phyloP scores from a whole-genome alignment of 768 basidiomycete genomes.

The Dendrothele bispora region DNA sequence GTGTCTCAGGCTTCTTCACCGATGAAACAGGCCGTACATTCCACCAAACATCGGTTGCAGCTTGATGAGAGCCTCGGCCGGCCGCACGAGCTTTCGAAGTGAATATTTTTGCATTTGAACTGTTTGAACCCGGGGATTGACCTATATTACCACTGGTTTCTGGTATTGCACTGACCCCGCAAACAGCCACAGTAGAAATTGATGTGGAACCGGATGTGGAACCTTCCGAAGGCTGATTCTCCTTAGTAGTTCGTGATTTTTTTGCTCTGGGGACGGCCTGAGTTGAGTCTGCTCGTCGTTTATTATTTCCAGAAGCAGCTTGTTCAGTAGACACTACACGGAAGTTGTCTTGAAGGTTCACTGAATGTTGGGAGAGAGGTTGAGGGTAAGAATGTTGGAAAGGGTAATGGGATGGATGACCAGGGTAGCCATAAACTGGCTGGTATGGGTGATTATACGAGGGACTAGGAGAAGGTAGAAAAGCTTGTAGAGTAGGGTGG shows the following conservation, averaged over 20 bases:
- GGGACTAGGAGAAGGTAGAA: background rate
- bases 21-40: constrained; percentile 11
- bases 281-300: background rate
- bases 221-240: background rate
- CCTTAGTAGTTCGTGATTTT: background rate
- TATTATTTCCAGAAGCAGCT: background rate
- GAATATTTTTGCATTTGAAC: background rate
- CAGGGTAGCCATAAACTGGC: background rate
- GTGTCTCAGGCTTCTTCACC: constrained; percentile 2
- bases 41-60: constrained; percentile 21
- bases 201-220: background rate
- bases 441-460: background rate
- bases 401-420: background rate
- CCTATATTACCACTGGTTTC: background rate
- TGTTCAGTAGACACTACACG: background rate
- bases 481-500: background rate
- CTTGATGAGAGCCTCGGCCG: background rate
- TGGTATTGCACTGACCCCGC: background rate
- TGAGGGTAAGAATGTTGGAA: background rate
- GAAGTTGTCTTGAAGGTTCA: background rate
- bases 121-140: background rate
- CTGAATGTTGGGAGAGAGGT: background rate
- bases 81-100: background rate
- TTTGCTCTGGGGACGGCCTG: background rate
- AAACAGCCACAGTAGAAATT: background rate